Base-by-base conservation (phyloP, 371 early-diverging fungal species). In the Nematocida displodere region DNA sequence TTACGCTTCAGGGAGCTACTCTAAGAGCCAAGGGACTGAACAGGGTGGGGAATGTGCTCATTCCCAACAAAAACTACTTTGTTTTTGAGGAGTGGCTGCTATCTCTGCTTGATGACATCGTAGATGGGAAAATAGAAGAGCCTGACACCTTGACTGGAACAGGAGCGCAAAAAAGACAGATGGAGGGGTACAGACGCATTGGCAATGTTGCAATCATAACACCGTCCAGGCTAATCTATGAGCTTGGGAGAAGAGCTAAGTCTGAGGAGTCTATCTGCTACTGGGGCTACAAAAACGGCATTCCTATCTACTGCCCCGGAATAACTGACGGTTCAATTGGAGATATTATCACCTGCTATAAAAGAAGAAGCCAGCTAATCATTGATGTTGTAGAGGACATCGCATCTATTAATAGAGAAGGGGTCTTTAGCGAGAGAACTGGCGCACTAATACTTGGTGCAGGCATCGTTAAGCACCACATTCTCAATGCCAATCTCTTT, bases 1-100 rank as follows among this genome's bases (percentile, higher is more conserved):
- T 95, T 78, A 34, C 79, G 1, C 81, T 92, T 20, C 81, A 88
- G 13, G 99, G 97, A 8, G 85, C 86, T 3, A 87, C 87, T 3
- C 82, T 99, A 66, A 87, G 99, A 52, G 87, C 88, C 58, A 87
- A 91, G 79, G 97, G 97, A 0, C 82, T 95, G 49, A 98, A 98
- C 82, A 88, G 99, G 52, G 94, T 95, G 62, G 99, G 99, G 31
- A 98, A 98, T 83, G 84, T 98, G 59, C 82, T 97, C 49, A 94
- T 98, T 0, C 96, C 97, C 7, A 99, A 97, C 82, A 91, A 94
- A 81, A 97, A 97, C 83, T 97, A 97, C 80, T 93, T 92, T 85
- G 88, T 88, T 66, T 95, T 97, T 85, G 98, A 97, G 83, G 92
- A 92, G 79, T 97, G 95, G 95, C 85, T 97, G 2, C 86, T 89